Percentiles rank a stretch among this genome's conserved stretches.
Evolutionary conservation across 2,329 filamentous ascomycete genomes (phyloP).

Genomic region (Dactylellina sp.): DNA sequence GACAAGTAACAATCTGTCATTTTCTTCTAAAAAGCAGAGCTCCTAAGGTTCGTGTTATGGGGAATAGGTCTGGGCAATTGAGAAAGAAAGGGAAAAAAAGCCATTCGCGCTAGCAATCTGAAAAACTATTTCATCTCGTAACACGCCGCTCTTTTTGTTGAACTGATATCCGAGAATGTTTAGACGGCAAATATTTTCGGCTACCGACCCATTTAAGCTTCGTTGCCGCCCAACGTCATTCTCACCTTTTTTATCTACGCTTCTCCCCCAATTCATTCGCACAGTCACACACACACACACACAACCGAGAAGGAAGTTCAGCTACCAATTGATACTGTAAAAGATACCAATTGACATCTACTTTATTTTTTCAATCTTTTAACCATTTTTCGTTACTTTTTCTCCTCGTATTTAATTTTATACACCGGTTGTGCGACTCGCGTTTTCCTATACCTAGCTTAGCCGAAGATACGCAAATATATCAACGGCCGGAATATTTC

Average conservation of each 20-base stretch:
- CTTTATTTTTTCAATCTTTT: neutral
- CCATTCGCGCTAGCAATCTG: slow-evolving; percentile 2
- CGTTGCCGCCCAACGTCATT: slow-evolving; percentile 46
- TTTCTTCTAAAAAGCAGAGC: neutral
- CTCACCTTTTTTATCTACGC: neutral
- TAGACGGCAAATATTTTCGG: slow-evolving; percentile 50
- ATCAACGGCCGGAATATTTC: slow-evolving; percentile 3
- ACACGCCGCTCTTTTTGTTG: neutral
- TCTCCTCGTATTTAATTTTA: neutral
- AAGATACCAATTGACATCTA: neutral
- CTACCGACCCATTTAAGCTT: slow-evolving; percentile 35
- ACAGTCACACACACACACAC: slow-evolving; percentile 2
- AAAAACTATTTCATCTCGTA: slow-evolving; percentile 1
- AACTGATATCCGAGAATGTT: slow-evolving; percentile 33
- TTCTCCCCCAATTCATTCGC: neutral
- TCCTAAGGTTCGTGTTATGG: slow-evolving; percentile 14
- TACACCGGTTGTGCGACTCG: neutral
- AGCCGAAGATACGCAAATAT: neutral
- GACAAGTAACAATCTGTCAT: too few species aligned
- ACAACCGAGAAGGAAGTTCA: neutral
- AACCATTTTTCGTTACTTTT: neutral
- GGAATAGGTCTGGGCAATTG: slow-evolving; percentile 19
- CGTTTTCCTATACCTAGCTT: neutral
- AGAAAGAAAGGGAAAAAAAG: neutral
- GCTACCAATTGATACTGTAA: neutral